Evolutionary conservation across 2,329 filamentous ascomycete species (phyloP).

Genomic region (Fusarium musae): DNA sequence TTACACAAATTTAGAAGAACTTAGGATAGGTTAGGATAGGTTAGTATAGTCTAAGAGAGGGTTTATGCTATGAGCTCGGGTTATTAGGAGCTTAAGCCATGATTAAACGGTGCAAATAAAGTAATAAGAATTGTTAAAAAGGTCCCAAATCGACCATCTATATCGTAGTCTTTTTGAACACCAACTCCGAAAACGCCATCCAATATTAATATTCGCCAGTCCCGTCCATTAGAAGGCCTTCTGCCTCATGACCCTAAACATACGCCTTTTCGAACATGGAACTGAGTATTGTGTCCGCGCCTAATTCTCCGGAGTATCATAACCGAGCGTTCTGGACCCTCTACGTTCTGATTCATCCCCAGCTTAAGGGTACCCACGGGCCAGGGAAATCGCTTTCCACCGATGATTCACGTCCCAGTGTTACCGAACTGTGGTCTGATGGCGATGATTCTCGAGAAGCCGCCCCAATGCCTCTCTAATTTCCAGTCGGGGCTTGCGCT

Average conservation of each 20-base stretch:
- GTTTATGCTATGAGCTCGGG: neutral
- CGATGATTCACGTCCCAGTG: neutral
- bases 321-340: neutral
- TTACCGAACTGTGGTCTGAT: neutral
- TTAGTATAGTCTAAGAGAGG: neutral
- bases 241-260: neutral
- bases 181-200: conserved; percentile 14
- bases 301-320: neutral
- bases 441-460: neutral
- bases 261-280: neutral
- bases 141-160: conserved; percentile 27
- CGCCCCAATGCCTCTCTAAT: conserved; percentile 3
- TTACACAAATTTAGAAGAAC: neutral
- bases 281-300: neutral
- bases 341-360: neutral
- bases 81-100: neutral
- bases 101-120: neutral
- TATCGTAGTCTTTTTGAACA: conserved; percentile 10
- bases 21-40: neutral
- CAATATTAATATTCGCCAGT: neutral
- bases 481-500: conserved; percentile 1
- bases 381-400: neutral
- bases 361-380: neutral
- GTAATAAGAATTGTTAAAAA: neutral
- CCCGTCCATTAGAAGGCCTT: neutral